Conservation (phyloP, 2,329 filamentous ascomycete species). For the Aotearoamyces nothofagi region DNA sequence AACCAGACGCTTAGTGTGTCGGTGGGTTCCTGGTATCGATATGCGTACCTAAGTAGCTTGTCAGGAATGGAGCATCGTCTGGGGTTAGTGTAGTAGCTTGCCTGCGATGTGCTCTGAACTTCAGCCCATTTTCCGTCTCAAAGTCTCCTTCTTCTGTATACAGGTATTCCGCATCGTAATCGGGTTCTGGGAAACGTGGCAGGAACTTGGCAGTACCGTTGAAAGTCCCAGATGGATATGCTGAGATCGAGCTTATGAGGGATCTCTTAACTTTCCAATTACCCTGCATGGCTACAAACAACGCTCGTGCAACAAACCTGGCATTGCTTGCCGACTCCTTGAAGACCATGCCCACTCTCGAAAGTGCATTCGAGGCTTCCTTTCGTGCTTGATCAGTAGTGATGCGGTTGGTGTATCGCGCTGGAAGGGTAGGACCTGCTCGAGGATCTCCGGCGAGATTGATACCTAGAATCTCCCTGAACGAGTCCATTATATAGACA, state of each 20-base stretch:
- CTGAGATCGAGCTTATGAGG: constrained; percentile 35
- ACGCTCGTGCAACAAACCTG: constrained; percentile 45
- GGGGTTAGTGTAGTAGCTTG: too few species aligned
- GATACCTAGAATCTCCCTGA: constrained; percentile 43
- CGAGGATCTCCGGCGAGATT: constrained; percentile 19
- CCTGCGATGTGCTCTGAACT: constrained; percentile 15
- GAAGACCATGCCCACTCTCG: constrained; percentile 8
- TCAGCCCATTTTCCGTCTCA: constrained; percentile 27
- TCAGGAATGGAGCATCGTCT: too few species aligned
- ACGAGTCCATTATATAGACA: constrained; percentile 57
- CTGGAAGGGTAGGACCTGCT: constrained; percentile 25
- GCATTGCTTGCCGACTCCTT: constrained; percentile 13
- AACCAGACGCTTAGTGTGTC: constrained; percentile 63
- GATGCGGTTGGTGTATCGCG: constrained; percentile 28
- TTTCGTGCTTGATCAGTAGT: constrained; percentile 25
- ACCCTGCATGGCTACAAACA: constrained; percentile 58
- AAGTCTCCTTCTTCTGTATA: constrained; percentile 57
- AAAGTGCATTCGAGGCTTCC: constrained; percentile 29
- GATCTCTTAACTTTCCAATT: constrained; percentile 48
- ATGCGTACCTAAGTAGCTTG: constrained; percentile 52
- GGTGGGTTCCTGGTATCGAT: constrained; percentile 45
- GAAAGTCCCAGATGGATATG: constrained; percentile 49
- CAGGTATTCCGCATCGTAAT: constrained; percentile 37
- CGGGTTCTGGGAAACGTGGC: constrained; percentile 33
- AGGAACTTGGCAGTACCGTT: constrained; percentile 50